Conservation (phyloP, 1,284 basidiomycete genomes). For the Anthracocystis panici-leucophaei region DNA sequence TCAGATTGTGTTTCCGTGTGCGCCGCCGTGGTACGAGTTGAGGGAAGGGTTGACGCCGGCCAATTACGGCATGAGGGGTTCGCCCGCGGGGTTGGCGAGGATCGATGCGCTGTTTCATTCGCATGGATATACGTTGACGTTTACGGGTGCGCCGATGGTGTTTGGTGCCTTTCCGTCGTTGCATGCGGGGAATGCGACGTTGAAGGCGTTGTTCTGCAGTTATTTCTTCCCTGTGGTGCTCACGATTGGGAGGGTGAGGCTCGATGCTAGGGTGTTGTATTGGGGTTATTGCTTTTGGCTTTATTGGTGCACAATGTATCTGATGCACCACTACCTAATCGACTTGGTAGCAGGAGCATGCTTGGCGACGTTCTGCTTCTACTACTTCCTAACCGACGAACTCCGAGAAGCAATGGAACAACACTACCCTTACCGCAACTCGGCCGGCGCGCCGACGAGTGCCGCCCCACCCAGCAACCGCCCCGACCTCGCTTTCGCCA, state of each 20-base stretch:
- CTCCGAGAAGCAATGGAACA: conserved; percentile 64
- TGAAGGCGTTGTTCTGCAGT: conserved; percentile 90
- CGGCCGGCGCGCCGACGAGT: conserved; percentile 41
- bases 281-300: conserved; percentile 89
- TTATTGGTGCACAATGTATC: conserved; percentile 94
- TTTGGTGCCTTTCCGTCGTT: conserved; percentile 97
- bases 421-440: conserved; percentile 50
- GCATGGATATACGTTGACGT: conserved; percentile 83
- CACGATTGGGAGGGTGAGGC: conserved; percentile 46
- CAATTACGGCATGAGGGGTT: conserved; percentile 87
- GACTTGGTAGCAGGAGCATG: conserved; percentile 95
- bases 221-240: conserved; percentile 85
- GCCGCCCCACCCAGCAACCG: conserved; percentile 48
- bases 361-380: conserved; percentile 87
- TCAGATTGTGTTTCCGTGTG: conserved; percentile 91
- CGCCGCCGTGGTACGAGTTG: conserved; percentile 95
- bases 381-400: conserved; percentile 71
- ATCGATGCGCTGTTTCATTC: conserved; percentile 89
- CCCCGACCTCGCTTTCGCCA: conserved; percentile 49
- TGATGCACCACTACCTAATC: conserved; percentile 83
- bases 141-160: conserved; percentile 88
- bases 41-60: conserved; percentile 96
- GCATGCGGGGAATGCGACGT: conserved; percentile 89
- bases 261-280: conserved; percentile 73
- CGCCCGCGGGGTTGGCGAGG: conserved; percentile 89